phyloP scores from a whole-genome alignment of 768 basidiomycete genomes.

The Crucibulum laeve region DNA sequence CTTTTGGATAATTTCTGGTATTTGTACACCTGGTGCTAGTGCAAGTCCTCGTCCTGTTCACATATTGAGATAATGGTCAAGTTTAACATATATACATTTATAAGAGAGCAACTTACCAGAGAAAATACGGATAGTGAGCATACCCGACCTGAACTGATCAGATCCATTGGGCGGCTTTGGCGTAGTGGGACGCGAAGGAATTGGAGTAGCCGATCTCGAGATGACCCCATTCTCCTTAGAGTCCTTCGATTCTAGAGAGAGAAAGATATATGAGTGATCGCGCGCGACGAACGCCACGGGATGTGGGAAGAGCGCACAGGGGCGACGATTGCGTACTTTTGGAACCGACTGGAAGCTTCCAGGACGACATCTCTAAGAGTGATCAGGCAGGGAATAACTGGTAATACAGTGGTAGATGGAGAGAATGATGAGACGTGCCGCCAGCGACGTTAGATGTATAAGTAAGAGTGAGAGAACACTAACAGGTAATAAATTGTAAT shows the following conservation, averaged over 20 bases:
- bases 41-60: conserved; percentile 69
- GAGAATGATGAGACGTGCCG: conserved; percentile 20
- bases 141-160: conserved; percentile 78
- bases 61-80: background rate
- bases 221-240: conserved; percentile 62
- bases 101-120: conserved; percentile 53
- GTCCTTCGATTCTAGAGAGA: conserved; percentile 58
- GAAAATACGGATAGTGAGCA: conserved; percentile 95
- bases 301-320: conserved; percentile 5
- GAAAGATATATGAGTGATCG: no score
- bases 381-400: conserved; percentile 16
- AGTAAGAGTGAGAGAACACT: background rate
- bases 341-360: conserved; percentile 24
- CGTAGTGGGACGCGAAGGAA: conserved; percentile 77
- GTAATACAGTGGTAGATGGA: conserved; percentile 13
- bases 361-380: conserved; percentile 45
- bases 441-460: conserved; percentile 17
- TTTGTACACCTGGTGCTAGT: conserved; percentile 69
- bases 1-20: conserved; percentile 83
- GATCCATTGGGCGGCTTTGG: conserved; percentile 54
- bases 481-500: background rate
- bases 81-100: background rate
- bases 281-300: conserved; percentile 6
- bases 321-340: conserved; percentile 31
- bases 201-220: conserved; percentile 78